Conservation (phyloP, 306 rosid genomes). For the Dryas octopetala region DNA sequence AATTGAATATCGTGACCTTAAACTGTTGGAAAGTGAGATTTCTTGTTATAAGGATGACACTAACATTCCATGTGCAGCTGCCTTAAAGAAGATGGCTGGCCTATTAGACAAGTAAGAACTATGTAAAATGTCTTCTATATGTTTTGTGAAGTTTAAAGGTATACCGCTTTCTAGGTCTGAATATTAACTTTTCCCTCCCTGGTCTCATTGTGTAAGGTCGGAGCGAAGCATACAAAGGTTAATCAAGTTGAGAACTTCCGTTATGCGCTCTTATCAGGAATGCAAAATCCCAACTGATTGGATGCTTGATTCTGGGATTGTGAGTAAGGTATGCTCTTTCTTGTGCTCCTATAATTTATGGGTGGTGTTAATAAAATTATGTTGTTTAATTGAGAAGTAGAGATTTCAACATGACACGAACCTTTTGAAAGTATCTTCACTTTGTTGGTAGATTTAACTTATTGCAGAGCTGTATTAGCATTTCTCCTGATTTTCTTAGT, state of each 20-base stretch:
- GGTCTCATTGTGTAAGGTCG: constrained; percentile 53
- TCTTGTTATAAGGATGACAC: constrained; percentile 70
- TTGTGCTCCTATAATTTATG: not conserved
- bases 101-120: constrained; percentile 75
- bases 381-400: not conserved
- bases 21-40: constrained; percentile 67
- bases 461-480: not conserved
- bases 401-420: not conserved
- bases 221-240: constrained; percentile 72
- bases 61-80: constrained; percentile 64
- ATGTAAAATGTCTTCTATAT: constrained; percentile 12
- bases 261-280: constrained; percentile 54
- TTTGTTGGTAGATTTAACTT: not conserved
- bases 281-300: constrained; percentile 75
- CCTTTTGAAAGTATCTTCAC: not conserved
- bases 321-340: constrained; percentile 50
- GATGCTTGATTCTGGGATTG: constrained; percentile 93
- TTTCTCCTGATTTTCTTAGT: not conserved
- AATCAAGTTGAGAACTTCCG: constrained; percentile 59
- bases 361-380: not conserved
- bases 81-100: constrained; percentile 82
- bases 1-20: constrained; percentile 79
- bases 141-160: not conserved
- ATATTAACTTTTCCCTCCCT: constrained; percentile 24
- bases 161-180: constrained; percentile 5